These are phyloP conservation scores for Fraxinus platypoda DNA, from an alignment of 305 asterid genomes.

Conservation along the genomic window DNA sequence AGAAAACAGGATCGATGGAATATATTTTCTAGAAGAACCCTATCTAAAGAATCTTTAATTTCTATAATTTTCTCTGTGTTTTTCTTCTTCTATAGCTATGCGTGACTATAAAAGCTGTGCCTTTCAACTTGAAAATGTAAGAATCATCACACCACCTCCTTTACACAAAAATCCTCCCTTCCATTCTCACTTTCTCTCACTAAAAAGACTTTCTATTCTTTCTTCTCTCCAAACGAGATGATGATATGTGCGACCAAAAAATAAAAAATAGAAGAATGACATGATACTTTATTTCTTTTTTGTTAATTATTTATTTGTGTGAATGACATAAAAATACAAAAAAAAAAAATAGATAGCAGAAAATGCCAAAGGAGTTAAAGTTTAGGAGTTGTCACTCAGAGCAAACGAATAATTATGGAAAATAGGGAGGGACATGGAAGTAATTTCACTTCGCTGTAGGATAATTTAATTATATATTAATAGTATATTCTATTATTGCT, in stretches of 20 bases:
- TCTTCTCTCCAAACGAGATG: slow-evolving; percentile 24
- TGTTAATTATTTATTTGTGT: slow-evolving; percentile 8
- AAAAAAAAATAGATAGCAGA: slow-evolving; percentile 13
- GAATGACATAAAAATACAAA: slow-evolving; percentile 19
- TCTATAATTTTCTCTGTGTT: neutral
- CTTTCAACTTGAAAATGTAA: slow-evolving; percentile 60
- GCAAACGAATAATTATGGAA: slow-evolving; percentile 56
- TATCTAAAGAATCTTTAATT: neutral
- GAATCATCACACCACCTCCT: slow-evolving; percentile 37
- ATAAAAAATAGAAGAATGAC: neutral
- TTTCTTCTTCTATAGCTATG: neutral
- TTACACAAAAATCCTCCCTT: slow-evolving; percentile 35
- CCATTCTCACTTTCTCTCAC: slow-evolving; percentile 14
- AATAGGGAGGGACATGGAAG: slow-evolving; percentile 38
- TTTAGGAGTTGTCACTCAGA: slow-evolving; percentile 29
- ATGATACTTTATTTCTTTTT: slow-evolving; percentile 15
- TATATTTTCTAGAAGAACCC: neutral
- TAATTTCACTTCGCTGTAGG: slow-evolving; percentile 44
- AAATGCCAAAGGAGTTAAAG: neutral
- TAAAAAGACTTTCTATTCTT: neutral
- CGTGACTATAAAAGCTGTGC: slow-evolving; percentile 30
- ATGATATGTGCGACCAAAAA: neutral
- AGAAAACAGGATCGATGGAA: neutral
- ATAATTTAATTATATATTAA: neutral
- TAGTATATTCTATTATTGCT: slow-evolving; percentile 7